phyloP scores from a whole-genome alignment of 768 basidiomycete genomes.

The Pleurotus ostreatus region DNA sequence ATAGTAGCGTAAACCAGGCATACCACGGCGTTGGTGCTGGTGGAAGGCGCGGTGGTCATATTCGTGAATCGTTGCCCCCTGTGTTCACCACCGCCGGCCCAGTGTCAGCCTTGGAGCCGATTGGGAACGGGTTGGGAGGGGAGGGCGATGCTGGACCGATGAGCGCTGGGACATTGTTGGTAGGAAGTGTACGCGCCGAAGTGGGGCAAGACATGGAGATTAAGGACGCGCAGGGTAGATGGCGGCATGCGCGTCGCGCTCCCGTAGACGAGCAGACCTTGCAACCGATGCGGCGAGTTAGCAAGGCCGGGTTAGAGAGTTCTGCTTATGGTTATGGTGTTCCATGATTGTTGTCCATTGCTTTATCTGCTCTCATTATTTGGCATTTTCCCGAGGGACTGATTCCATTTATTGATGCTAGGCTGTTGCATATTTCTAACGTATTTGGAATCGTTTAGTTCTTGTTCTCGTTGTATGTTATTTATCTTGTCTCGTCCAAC shows the following conservation, averaged over 20 bases:
- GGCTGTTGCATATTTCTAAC: too few species aligned
- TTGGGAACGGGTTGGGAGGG: slow-evolving; percentile 19
- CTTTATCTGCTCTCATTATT: too few species aligned
- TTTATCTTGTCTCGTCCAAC: too few species aligned
- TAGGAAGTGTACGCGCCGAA: slow-evolving; percentile 49
- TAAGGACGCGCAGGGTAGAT: slow-evolving; percentile 79
- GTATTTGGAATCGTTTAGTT: too few species aligned
- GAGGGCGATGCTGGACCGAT: slow-evolving; percentile 28
- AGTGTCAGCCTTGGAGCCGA: slow-evolving; percentile 12
- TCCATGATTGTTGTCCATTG: too few species aligned
- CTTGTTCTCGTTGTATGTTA: too few species aligned
- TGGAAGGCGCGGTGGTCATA: slow-evolving; percentile 53
- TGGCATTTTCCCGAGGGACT: too few species aligned
- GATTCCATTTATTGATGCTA: too few species aligned
- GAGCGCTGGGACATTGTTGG: slow-evolving; percentile 33
- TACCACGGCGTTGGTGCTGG: slow-evolving; percentile 40
- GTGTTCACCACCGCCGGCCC: slow-evolving; percentile 27
- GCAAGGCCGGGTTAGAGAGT: slow-evolving; percentile 91
- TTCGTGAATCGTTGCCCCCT: slow-evolving; percentile 75
- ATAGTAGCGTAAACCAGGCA: slow-evolving; percentile 22
- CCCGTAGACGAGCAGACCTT: slow-evolving; percentile 86
- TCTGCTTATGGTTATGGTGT: slow-evolving; percentile 24
- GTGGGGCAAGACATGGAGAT: slow-evolving; percentile 85
- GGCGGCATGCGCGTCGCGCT: slow-evolving; percentile 81
- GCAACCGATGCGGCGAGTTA: slow-evolving; percentile 86